These are phyloP conservation scores for Pseudotulostoma volvatum DNA, from an alignment of 495 filamentous ascomycete species.

Conservation along the genomic window DNA sequence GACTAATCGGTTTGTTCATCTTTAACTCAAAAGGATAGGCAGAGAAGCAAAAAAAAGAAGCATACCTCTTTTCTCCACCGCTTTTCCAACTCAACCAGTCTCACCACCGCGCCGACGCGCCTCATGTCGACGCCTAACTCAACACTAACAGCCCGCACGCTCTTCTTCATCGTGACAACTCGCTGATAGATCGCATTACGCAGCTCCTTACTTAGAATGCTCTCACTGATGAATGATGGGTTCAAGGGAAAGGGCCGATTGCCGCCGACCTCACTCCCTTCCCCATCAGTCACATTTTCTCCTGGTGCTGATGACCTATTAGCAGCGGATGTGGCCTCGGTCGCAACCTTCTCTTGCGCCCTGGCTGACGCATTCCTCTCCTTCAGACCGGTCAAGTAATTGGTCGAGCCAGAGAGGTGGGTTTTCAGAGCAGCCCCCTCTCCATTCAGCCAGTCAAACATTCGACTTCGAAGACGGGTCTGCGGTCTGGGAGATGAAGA, in stretches of 20 bases:
- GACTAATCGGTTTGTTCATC: conserved; percentile 97
- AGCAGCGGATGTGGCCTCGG: conserved; percentile 8
- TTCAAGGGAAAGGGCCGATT: conserved; percentile 60
- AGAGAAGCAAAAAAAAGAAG: conserved; percentile 11
- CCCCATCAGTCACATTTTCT: conserved; percentile 7
- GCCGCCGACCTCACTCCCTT: conserved; percentile 3
- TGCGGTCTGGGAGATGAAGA: conserved; percentile 27
- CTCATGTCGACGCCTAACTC: conserved; percentile 66
- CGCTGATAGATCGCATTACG: conserved; percentile 57
- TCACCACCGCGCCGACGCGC: conserved; percentile 73
- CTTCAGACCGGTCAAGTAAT: conserved; percentile 41
- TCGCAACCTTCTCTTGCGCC: neutral
- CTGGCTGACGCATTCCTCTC: conserved; percentile 22
- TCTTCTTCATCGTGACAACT: conserved; percentile 46
- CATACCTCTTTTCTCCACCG: conserved; percentile 56
- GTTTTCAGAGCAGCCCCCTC: conserved; percentile 39
- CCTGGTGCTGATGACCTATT: conserved; percentile 4
- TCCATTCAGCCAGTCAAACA: conserved; percentile 52
- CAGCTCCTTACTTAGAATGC: conserved; percentile 60
- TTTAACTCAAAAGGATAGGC: conserved; percentile 20
- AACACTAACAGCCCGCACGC: conserved; percentile 63
- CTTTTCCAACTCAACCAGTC: conserved; percentile 78
- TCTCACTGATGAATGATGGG: conserved; percentile 47
- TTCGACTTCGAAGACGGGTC: conserved; percentile 36
- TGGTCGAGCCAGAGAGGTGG: conserved; percentile 42